phyloP scores from a whole-genome alignment of 208 protist genomes.

The Leishmania aethiopica region DNA sequence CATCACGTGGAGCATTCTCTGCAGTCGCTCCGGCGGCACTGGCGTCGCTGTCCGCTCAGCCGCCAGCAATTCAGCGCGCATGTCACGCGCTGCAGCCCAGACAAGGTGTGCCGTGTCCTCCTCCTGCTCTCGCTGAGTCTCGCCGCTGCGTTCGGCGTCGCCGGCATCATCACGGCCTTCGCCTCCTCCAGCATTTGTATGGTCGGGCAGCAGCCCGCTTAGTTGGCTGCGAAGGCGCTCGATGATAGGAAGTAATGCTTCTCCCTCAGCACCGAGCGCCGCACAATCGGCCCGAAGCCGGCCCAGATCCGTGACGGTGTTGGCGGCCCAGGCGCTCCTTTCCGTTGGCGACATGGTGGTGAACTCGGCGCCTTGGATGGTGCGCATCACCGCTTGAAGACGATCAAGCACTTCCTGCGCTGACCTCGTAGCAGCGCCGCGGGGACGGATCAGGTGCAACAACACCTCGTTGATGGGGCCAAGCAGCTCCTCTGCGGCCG shows the following conservation, averaged over 20 bases:
- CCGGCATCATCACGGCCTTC: constrained; percentile 5
- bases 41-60: constrained; percentile 17
- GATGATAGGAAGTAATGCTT: constrained; percentile 34
- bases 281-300: constrained; percentile 31
- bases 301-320: constrained; percentile 29
- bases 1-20: constrained; percentile 24
- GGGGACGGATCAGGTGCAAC: constrained; percentile 10
- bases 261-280: constrained; percentile 25
- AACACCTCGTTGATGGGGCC: constrained; percentile 48
- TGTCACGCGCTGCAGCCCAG: constrained; percentile 38
- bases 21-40: constrained; percentile 28
- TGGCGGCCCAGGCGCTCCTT: constrained; percentile 31
- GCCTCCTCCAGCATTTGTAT: neutral
- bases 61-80: constrained; percentile 34
- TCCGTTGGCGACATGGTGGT: constrained; percentile 20
- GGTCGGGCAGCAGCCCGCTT: constrained; percentile 1
- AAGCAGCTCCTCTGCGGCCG: constrained; percentile 39
- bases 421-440: neutral
- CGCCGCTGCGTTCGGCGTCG: neutral
- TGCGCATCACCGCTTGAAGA: constrained; percentile 43
- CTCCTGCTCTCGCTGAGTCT: neutral
- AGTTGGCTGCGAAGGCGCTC: constrained; percentile 29
- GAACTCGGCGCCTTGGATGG: constrained; percentile 51
- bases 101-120: neutral
- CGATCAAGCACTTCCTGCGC: constrained; percentile 34